Evolutionary conservation across 768 basidiomycete genomes (phyloP).

Genomic region (Tulasnella sp.): DNA sequence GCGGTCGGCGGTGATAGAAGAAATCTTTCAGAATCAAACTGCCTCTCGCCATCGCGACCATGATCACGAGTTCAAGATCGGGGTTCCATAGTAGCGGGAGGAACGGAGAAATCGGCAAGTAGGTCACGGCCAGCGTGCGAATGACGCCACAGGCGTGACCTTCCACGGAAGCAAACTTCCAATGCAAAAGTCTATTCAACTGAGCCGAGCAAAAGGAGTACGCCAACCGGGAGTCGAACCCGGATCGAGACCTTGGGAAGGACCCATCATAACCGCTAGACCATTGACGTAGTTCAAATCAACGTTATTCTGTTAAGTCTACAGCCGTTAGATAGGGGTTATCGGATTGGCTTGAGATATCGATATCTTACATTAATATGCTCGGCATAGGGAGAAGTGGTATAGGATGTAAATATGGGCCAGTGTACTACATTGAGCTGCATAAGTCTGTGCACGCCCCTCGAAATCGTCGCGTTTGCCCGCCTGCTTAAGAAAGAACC

Average conservation of each 20-base stretch:
- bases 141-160: background rate
- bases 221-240: slow-evolving; percentile 18
- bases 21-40: background rate
- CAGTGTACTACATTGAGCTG: too few species aligned
- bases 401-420: too few species aligned
- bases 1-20: background rate
- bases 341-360: background rate
- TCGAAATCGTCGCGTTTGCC: too few species aligned
- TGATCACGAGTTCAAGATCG: background rate
- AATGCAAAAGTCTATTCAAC: background rate
- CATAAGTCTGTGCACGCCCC: too few species aligned
- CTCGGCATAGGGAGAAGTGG: too few species aligned
- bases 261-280: slow-evolving; percentile 16
- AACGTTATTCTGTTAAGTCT: background rate
- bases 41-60: background rate
- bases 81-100: background rate
- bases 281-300: slow-evolving; percentile 8
- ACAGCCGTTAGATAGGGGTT: background rate
- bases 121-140: background rate
- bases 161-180: background rate
- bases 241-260: slow-evolving; percentile 14
- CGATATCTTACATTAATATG: too few species aligned
- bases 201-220: background rate
- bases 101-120: background rate
- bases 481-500: too few species aligned